Evolutionary conservation across 345 rosid species (phyloP), one percentile per base, ranked within the genome.

Genomic region (Nephelium lappaceum): DNA sequence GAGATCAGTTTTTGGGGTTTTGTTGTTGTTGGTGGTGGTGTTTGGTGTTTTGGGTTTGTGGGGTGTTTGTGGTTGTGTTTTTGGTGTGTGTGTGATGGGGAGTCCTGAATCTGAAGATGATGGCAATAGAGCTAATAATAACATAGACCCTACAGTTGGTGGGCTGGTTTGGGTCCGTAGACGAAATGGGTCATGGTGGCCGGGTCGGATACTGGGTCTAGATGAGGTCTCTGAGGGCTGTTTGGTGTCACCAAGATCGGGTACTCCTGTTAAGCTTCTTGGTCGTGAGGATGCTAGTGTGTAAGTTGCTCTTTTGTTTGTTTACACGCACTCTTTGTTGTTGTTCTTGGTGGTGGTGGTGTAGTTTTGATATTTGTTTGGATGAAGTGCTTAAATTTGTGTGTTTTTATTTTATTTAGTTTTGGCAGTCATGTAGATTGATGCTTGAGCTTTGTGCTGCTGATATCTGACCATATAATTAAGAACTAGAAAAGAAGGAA

Each of bases 121-220:
- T 79, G 65, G 78, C 11, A 76, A 53, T 49, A 76, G 72, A 51
- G 45, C 49, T 1, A 84, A 81, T 85, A 90, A 82, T 86, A 90
- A 84, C 78, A 90, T 94, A 85, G 94, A 97, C 82, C 87, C 88
- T 27, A 89, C 97, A 8, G 94, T 97, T 49, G 99, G 99, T 18
- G 87, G 95, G 67, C 85, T 97, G 84, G 99, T 97, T 39, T 97
- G 99, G 99, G 98, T 97, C 64, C 93, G 98, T 16, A 91, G 98
- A 61, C 85, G 99, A 81, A 97, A 97, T 82, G 98, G 98, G 41
- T 93, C 99, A 12, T 97, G 99, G 99, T 97, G 99, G 99, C 99
- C 99, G 0, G 99, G 98, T 66, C 92, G 90, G 85, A 92, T 90
- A 79, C 81, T 97, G 87, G 85, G 89, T 65, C 84, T 84, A 14